Evolutionary conservation across 1,139 yeast genomes (phyloP).

Genomic region (Nakaseomyces nivariensis): DNA sequence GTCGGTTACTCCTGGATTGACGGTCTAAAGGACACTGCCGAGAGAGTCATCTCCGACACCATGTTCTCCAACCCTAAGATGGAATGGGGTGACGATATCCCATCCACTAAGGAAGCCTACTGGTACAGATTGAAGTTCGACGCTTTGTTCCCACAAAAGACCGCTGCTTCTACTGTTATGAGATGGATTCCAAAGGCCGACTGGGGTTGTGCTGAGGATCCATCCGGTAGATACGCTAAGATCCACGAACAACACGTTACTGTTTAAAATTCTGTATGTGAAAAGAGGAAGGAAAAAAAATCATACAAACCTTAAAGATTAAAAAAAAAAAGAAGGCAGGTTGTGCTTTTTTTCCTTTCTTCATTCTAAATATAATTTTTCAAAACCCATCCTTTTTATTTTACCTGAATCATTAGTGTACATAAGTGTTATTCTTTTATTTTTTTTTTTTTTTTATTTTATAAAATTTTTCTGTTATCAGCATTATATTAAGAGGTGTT

Average conservation of each 20-base stretch:
- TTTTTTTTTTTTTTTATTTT: no score
- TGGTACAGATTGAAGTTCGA: constrained; percentile 97
- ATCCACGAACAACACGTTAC: constrained; percentile 62
- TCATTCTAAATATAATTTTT: no score
- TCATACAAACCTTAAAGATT: background rate
- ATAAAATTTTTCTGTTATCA: no score
- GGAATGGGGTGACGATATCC: constrained; percentile 91
- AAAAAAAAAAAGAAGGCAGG: background rate
- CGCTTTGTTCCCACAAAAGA: constrained; percentile 76
- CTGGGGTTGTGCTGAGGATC: constrained; percentile 99
- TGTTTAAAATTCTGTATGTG: constrained; percentile 3
- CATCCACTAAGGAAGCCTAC: constrained; percentile 97
- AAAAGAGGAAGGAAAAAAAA: background rate
- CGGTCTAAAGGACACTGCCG: constrained; percentile 92
- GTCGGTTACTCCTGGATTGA: constrained; percentile 99
- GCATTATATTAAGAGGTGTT: no score
- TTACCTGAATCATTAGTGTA: background rate
- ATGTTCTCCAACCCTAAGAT: constrained; percentile 82
- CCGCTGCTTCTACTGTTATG: constrained; percentile 95
- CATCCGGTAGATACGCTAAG: constrained; percentile 93
- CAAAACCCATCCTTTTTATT: no score
- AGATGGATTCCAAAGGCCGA: constrained; percentile 99
- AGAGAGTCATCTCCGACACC: constrained; percentile 75
- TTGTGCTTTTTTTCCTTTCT: no score
- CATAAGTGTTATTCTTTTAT: background rate